These are phyloP conservation scores for Suhomyces wounanorum DNA, from an alignment of 1,139 yeast genomes.

Conservation along the genomic window DNA sequence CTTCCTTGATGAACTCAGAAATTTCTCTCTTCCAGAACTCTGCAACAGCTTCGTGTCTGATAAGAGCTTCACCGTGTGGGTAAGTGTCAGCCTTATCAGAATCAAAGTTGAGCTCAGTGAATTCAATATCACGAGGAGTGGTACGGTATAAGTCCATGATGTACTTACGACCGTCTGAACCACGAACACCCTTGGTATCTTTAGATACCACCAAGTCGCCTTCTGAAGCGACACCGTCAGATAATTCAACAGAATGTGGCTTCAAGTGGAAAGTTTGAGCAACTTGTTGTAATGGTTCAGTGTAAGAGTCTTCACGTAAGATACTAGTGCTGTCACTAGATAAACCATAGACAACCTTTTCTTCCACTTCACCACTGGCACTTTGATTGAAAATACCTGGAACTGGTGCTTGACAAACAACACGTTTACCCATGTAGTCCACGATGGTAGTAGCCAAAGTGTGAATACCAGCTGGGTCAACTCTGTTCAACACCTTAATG, in stretches of 20 bases:
- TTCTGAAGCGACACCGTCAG: conserved; percentile 34
- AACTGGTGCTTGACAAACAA: conserved; percentile 92
- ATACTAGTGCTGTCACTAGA: conserved; percentile 60
- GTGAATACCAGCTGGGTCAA: conserved; percentile 65
- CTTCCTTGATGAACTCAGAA: conserved; percentile 53
- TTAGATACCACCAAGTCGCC: conserved; percentile 65
- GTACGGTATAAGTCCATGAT: conserved; percentile 81
- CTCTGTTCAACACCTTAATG: conserved; percentile 64
- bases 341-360: conserved; percentile 72
- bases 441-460: conserved; percentile 80
- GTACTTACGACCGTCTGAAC: conserved; percentile 84
- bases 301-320: conserved; percentile 52
- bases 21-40: conserved; percentile 84
- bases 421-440: conserved; percentile 85
- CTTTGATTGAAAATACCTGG: conserved; percentile 83
- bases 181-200: conserved; percentile 82
- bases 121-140: conserved; percentile 81
- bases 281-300: conserved; percentile 56
- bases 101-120: conserved; percentile 58
- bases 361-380: conserved; percentile 28
- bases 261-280: conserved; percentile 81
- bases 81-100: conserved; percentile 51
- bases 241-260: conserved; percentile 55
- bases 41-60: conserved; percentile 87
- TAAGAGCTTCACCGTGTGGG: conserved; percentile 77